phyloP scores from a whole-genome alignment of 768 basidiomycete species.

The Artomyces pyxidatus region DNA sequence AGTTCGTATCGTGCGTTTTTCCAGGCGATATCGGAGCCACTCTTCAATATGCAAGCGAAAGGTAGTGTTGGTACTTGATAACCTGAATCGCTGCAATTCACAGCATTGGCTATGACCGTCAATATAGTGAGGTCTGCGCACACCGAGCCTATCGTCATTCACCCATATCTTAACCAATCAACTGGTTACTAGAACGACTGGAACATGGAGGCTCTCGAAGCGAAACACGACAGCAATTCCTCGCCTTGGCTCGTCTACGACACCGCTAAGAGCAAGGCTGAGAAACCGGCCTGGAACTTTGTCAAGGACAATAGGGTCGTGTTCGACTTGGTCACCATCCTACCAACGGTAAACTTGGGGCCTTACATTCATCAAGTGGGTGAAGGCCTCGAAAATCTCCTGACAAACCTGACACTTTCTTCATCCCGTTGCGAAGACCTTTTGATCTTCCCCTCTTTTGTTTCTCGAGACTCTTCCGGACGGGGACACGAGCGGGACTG shows the following conservation, averaged over 20 bases:
- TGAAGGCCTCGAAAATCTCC: background rate
- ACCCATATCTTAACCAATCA: background rate
- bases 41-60: slow-evolving; percentile 11
- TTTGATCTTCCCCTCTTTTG: background rate
- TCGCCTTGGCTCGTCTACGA: slow-evolving; percentile 23
- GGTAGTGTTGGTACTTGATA: slow-evolving; percentile 7
- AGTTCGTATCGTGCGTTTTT: background rate
- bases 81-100: slow-evolving; percentile 7
- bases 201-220: slow-evolving; percentile 23
- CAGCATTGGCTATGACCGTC: background rate
- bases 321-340: background rate
- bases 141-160: background rate
- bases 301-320: background rate
- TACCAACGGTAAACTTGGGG: background rate
- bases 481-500: background rate
- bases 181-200: slow-evolving; percentile 20
- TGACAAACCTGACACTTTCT: background rate
- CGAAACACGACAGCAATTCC: slow-evolving; percentile 25
- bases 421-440: background rate
- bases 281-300: slow-evolving; percentile 13
- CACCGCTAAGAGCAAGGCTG: slow-evolving; percentile 28
- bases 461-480: background rate
- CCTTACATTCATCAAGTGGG: background rate
- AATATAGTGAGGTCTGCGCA: background rate
- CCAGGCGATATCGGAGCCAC: background rate